Conservation (phyloP, 2,329 filamentous ascomycete genomes). For the Aspergillus unguis region DNA sequence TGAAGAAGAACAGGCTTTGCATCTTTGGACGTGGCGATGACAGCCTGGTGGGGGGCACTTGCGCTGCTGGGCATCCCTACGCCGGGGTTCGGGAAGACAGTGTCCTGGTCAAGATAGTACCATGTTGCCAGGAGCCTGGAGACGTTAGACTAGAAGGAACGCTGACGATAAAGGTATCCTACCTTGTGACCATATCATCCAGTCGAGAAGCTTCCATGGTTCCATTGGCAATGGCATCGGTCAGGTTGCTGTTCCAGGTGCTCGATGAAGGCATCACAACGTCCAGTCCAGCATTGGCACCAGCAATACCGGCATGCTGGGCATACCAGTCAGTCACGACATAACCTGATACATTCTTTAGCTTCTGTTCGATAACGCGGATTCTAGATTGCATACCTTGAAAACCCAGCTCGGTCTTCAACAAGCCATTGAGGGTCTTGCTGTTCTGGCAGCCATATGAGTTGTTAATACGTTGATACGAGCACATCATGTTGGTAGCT, state of each 20-base stretch:
- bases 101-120: constrained; percentile 35
- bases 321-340: constrained; percentile 79
- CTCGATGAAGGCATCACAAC: constrained; percentile 22
- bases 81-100: constrained; percentile 18
- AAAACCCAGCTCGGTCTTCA: neutral
- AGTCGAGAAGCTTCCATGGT: constrained; percentile 53
- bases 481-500: constrained; percentile 33
- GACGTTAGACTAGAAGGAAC: neutral
- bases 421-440: neutral
- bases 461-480: neutral
- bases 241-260: constrained; percentile 40
- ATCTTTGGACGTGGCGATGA: constrained; percentile 48
- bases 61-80: constrained; percentile 23
- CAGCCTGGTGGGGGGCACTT: constrained; percentile 14
- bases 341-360: constrained; percentile 55
- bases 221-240: constrained; percentile 60
- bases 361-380: neutral
- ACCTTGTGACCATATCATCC: constrained; percentile 57
- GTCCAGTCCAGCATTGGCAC: constrained; percentile 26
- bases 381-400: neutral
- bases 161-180: neutral
- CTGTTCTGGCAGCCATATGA: neutral
- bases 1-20: constrained; percentile 36
- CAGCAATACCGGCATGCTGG: constrained; percentile 55
- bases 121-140: constrained; percentile 44